Evolutionary conservation across 306 rosid genomes (phyloP), one percentile per base, ranked within the genome.

Genomic region (Trichosanthes truncata): DNA sequence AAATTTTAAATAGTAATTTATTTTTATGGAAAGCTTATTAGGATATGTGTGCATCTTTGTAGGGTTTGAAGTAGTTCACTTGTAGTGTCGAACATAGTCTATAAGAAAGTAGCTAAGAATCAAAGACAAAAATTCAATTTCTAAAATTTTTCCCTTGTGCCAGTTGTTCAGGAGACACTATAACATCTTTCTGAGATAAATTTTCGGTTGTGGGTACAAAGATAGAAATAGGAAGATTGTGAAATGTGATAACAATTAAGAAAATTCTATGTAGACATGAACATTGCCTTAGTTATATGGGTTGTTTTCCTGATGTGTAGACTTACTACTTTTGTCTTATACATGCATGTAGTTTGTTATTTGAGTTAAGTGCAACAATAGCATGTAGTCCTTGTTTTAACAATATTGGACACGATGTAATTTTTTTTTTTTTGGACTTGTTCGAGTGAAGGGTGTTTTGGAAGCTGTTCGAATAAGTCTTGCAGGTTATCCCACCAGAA

Each of bases 381-480:
- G 9, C 23, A 15, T 40, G 74, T 67, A 67, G 74, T 65, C 1
- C 1, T 40, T 20, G 55, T 46, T 46, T 26, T 29, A 43, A 5
- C 31, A 21, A 21, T 21, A 2, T 56, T 7, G 49, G 43, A 51
- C 51, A 14, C 15, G 20, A 25, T 71, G n/a, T 45, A 9, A 63
- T 5, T 38, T 20, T 51, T 26, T 41, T 36, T 33, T 25, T 15
- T n/a, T n/a, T n/a, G n/a, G n/a, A 57, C 61, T 43, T 48, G 33
- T 38, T 67, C 15, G 79, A 72, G 33, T 85, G 74, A 78, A 95
- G 98, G 98, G 98, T 10, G 98, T 95, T 84, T 89, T 95, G 78
- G 98, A 95, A 85, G 97, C 97, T 83, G 93, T 95, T 82, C 97
- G 98, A 61, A 95, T 95, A 83, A 95, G 98, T 89, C 87, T 95